Conservation (phyloP, 2,329 filamentous ascomycete genomes). For the Colletotrichum liriopes region DNA sequence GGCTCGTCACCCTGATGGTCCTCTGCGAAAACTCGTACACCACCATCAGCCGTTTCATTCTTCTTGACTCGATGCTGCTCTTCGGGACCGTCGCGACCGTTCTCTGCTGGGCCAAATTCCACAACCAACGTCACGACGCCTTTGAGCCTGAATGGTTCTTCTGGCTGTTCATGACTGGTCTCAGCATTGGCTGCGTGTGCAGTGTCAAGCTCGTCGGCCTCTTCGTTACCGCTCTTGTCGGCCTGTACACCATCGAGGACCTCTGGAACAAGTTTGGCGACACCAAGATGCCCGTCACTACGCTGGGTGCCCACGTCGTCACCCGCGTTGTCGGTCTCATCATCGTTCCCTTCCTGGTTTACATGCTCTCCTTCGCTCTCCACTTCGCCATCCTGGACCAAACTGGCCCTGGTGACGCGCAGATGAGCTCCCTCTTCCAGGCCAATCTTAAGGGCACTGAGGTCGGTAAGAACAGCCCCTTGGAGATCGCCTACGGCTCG, state of each 20-base stretch:
- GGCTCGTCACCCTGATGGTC: slow-evolving; percentile 97
- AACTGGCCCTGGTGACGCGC: slow-evolving; percentile 96
- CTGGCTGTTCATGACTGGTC: slow-evolving; percentile 93
- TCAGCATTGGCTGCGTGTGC: slow-evolving; percentile 98
- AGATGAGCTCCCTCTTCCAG: slow-evolving; percentile 99
- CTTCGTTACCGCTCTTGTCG: slow-evolving; percentile 95
- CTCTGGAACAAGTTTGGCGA: slow-evolving; percentile 99
- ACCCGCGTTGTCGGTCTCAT: slow-evolving; percentile 91
- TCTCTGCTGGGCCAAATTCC: slow-evolving; percentile 97
- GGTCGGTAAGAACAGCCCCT: slow-evolving; percentile 93
- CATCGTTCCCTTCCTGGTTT: slow-evolving; percentile 88
- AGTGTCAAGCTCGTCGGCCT: slow-evolving; percentile 99
- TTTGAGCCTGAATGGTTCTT: slow-evolving; percentile 94
- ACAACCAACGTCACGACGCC: slow-evolving; percentile 86
- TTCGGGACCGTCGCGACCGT: slow-evolving; percentile 99
- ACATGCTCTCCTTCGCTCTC: slow-evolving; percentile 94
- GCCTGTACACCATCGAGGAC: slow-evolving; percentile 95
- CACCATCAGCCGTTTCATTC: slow-evolving; percentile 97
- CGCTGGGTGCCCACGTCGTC: slow-evolving; percentile 82
- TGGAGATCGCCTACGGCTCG: slow-evolving; percentile 92
- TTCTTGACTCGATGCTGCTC: slow-evolving; percentile 98
- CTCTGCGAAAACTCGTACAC: slow-evolving; percentile 99
- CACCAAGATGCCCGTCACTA: slow-evolving; percentile 84
- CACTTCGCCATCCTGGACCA: slow-evolving; percentile 96
- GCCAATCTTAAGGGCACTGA: slow-evolving; percentile 95